A percentile compares a stretch with the other conserved stretches of the same genome.
Evolutionary conservation across 2,329 filamentous ascomycete genomes (phyloP).

Genomic region (Helminthosporium solani): DNA sequence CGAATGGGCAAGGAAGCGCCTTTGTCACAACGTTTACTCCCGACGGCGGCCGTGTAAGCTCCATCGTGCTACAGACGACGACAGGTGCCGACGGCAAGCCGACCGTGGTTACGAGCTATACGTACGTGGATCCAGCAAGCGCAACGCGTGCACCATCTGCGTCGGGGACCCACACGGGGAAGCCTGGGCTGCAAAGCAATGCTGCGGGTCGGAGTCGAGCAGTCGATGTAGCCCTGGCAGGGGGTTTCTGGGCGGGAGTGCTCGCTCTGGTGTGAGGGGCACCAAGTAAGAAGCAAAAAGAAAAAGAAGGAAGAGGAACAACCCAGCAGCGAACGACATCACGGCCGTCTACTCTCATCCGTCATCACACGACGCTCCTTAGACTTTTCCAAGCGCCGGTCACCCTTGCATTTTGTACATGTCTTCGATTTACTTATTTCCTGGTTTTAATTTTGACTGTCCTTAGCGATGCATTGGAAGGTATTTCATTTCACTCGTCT

Average conservation of each 20-base stretch:
- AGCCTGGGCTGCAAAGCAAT: conserved; percentile 43
- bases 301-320: no score
- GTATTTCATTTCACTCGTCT: background rate
- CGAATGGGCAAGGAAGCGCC: conserved; percentile 43
- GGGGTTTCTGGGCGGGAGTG: conserved; percentile 36
- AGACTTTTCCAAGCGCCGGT: no score
- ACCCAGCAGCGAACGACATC: no score
- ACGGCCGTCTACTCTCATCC: no score
- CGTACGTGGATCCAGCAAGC: conserved; percentile 40
- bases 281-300: no score
- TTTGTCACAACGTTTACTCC: conserved; percentile 52
- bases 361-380: no score
- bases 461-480: conserved; percentile 2
- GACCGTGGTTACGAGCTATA: conserved; percentile 48
- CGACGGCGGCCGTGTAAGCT: conserved; percentile 42
- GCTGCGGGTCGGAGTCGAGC: conserved; percentile 27
- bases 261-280: conserved; percentile 25
- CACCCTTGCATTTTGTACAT: no score
- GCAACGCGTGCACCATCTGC: conserved; percentile 13
- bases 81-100: conserved; percentile 33
- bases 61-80: conserved; percentile 42
- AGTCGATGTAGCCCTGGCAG: background rate
- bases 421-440: no score
- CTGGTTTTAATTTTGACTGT: background rate
- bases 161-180: conserved; percentile 16